Conservation (phyloP, 805 yeast species). For the Komagataella kurtzmanii region DNA sequence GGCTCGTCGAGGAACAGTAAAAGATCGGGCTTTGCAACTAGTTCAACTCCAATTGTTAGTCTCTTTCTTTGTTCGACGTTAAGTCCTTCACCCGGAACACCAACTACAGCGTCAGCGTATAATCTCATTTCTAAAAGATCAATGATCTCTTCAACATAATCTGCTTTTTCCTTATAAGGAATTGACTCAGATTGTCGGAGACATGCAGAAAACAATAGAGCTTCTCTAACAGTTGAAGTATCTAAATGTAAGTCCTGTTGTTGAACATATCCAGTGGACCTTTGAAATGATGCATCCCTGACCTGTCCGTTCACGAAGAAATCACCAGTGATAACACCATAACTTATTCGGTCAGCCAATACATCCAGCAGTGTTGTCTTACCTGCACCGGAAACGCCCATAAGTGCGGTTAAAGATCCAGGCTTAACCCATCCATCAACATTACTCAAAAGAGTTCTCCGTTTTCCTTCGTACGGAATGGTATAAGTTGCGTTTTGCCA, state of each 20-base stretch:
- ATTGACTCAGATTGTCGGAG: conserved; percentile 54
- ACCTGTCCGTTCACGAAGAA: conserved; percentile 59
- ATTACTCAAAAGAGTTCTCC: conserved; percentile 25
- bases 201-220: conserved; percentile 57
- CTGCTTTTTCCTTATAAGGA: conserved; percentile 44
- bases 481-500: conserved; percentile 57
- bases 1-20: conserved; percentile 59
- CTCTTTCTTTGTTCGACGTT: conserved; percentile 60
- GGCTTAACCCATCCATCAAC: conserved; percentile 69
- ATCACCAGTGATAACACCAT: conserved; percentile 63
- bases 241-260: conserved; percentile 70
- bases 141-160: conserved; percentile 58
- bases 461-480: conserved; percentile 38
- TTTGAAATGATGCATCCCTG: conserved; percentile 52
- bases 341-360: conserved; percentile 54
- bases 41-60: conserved; percentile 58
- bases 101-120: conserved; percentile 72
- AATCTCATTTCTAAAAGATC: conserved; percentile 52
- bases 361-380: conserved; percentile 67
- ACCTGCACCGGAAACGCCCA: conserved; percentile 88
- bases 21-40: conserved; percentile 56
- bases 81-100: conserved; percentile 61
- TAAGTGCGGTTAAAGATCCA: conserved; percentile 68
- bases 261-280: conserved; percentile 71
- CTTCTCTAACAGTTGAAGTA: conserved; percentile 62